phyloP scores from a whole-genome alignment of 257 asterid species.

The Salvia hispanica region DNA sequence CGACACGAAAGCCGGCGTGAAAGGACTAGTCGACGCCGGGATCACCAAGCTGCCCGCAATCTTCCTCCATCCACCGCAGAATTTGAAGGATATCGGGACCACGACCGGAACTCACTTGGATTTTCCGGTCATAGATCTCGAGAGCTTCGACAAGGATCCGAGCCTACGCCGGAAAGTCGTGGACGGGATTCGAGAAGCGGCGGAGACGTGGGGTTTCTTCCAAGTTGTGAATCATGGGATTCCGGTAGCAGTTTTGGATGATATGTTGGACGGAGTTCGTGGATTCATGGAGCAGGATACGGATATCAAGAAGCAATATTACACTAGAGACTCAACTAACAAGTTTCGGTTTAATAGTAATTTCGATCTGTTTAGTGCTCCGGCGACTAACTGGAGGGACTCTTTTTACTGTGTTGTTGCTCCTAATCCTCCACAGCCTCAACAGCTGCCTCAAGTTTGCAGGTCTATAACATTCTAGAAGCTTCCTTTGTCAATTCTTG shows the following conservation, averaged over 20 bases:
- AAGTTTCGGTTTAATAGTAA: slow-evolving; percentile 13
- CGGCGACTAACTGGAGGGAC: slow-evolving; percentile 49
- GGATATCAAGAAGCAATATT: slow-evolving; percentile 38
- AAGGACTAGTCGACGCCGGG: slow-evolving; percentile 24
- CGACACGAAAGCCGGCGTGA: slow-evolving; percentile 22
- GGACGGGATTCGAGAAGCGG: slow-evolving; percentile 20
- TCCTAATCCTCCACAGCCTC: slow-evolving; percentile 39
- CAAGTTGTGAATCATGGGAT: slow-evolving; percentile 45
- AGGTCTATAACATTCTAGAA: background rate
- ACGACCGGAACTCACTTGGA: background rate
- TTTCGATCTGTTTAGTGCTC: slow-evolving; percentile 36
- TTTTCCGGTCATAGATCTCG: slow-evolving; percentile 19
- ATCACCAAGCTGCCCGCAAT: slow-evolving; percentile 7
- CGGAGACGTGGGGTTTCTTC: slow-evolving; percentile 37
- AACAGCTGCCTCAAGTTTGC: slow-evolving; percentile 40
- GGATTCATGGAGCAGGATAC: slow-evolving; percentile 39
- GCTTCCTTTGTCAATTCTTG: too few relatives aligned
- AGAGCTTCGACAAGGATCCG: background rate
- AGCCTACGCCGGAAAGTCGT: background rate
- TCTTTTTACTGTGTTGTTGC: slow-evolving; percentile 28
- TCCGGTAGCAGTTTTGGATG: slow-evolving; percentile 23
- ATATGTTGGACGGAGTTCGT: slow-evolving; percentile 30
- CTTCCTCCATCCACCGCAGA: slow-evolving; percentile 3
- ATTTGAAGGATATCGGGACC: background rate
- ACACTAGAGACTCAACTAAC: slow-evolving; percentile 30